Conservation (phyloP, 495 filamentous ascomycete species). For the Hypoxylon rickii region DNA sequence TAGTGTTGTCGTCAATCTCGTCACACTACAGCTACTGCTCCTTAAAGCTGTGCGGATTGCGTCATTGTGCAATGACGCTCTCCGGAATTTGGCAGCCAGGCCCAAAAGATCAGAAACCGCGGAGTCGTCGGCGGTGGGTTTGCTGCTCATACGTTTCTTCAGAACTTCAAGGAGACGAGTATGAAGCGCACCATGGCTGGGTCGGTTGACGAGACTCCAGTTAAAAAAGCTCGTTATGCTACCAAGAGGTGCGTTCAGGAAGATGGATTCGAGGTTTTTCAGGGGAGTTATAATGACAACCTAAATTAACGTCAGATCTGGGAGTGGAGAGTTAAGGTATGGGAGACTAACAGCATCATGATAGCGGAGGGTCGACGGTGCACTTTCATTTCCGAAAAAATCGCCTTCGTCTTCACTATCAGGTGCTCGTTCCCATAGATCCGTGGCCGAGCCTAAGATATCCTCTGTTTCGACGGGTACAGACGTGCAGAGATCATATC, state of each 20-base stretch:
- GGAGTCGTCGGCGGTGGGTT: background rate
- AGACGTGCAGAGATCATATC: background rate
- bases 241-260: too few species aligned
- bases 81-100: background rate
- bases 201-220: background rate
- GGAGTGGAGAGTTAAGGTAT: background rate
- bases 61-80: background rate
- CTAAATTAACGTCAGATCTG: too few species aligned
- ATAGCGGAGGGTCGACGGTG: slow-evolving; percentile 11
- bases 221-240: background rate
- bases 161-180: background rate
- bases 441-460: slow-evolving; percentile 8
- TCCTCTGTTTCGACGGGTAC: background rate
- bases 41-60: background rate
- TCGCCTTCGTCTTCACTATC: slow-evolving; percentile 15
- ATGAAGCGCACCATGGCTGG: background rate
- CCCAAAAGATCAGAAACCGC: background rate
- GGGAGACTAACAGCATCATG: slow-evolving; percentile 17
- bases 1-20: background rate
- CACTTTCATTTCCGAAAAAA: slow-evolving; percentile 19
- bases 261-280: too few species aligned
- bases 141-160: background rate
- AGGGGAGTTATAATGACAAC: slow-evolving; percentile 13
- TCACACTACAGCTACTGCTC: background rate
- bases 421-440: slow-evolving; percentile 8